Conservation (phyloP, 805 yeast genomes). For the Kuraishia piskuri region DNA sequence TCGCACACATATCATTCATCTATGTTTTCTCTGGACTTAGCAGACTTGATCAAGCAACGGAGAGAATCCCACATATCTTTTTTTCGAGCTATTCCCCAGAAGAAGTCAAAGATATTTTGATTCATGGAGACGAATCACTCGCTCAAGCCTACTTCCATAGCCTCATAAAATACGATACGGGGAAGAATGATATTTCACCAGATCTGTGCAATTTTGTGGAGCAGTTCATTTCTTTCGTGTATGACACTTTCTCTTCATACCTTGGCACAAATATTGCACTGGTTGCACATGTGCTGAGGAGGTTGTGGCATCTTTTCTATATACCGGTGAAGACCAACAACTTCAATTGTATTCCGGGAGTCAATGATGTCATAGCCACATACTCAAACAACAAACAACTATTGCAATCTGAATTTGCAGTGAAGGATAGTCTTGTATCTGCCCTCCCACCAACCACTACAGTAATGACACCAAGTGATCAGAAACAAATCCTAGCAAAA, state of each 20-base stretch:
- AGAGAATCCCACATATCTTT: slow-evolving; percentile 29
- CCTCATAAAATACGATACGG: neutral
- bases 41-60: slow-evolving; percentile 27
- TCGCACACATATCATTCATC: slow-evolving; percentile 24
- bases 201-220: slow-evolving; percentile 20
- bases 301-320: slow-evolving; percentile 21
- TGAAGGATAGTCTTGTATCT: neutral
- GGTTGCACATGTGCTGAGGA: slow-evolving; percentile 18
- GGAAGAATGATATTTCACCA: neutral
- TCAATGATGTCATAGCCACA: slow-evolving; percentile 19
- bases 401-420: slow-evolving; percentile 1
- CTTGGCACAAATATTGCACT: slow-evolving; percentile 35
- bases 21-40: slow-evolving; percentile 32
- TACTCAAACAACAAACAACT: slow-evolving; percentile 10
- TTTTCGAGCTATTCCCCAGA: slow-evolving; percentile 29
- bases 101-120: slow-evolving; percentile 29
- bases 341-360: slow-evolving; percentile 8
- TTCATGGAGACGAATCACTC: slow-evolving; percentile 7
- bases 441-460: neutral
- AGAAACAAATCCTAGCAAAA: slow-evolving; percentile 13
- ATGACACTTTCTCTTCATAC: slow-evolving; percentile 35
- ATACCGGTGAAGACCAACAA: slow-evolving; percentile 13
- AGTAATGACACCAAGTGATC: slow-evolving; percentile 12
- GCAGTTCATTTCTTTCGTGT: slow-evolving; percentile 32
- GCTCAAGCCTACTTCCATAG: neutral